Base-by-base conservation (phyloP, 2,329 filamentous ascomycete genomes). In the Pochonia chlamydosporia region DNA sequence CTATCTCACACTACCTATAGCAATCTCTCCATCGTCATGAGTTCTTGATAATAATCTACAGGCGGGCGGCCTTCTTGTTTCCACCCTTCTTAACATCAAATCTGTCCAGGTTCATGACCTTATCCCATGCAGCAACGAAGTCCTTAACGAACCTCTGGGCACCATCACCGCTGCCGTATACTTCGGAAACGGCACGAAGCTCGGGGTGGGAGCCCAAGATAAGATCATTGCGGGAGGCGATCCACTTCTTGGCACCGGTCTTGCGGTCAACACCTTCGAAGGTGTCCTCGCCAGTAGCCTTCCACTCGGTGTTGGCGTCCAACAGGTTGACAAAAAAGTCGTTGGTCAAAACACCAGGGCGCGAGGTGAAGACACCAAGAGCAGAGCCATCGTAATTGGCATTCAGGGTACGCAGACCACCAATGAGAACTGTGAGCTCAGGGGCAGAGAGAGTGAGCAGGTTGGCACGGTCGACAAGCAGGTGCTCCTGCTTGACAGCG, bases 251-350 rank as follows among this genome's bases (percentile, higher is more conserved):
- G 42, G 70, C 58, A 44, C 83, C 83, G 14, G 75, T 78, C 71
- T 82, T 82, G 63, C 80, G 81, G 68, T 88, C 82, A 13, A 68
- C 59, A 30, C 83, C 85, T 51, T 81, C 76, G 64, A 77, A 89
- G 43, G 74, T 47, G 56, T 89, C 84, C 28, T 67, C 62, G 46
- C 65, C 67, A n/a, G 68, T 66, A 18, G 57, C 31, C 56, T 56
- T 58, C 87, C 87, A 90, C 20, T 67, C 71, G 6, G 77, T 86
- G 64, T 67, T 70, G 58, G 75, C 78, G 59, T 89, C 85, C 21
- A 91, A 77, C 2, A 91, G 73, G 70, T 90, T 89, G 66, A 87
- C 77, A 60, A 91, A 91, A 76, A 89, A 91, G 69, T 90, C 87
- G 66, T 87, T 89, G 60, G 81, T 87, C 57, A 91, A 73, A 56